Evolutionary conservation across 192 early-diverging fungal genomes (phyloP), one percentile per base, ranked within the genome.

Genomic region (Oehlia diaphana): DNA sequence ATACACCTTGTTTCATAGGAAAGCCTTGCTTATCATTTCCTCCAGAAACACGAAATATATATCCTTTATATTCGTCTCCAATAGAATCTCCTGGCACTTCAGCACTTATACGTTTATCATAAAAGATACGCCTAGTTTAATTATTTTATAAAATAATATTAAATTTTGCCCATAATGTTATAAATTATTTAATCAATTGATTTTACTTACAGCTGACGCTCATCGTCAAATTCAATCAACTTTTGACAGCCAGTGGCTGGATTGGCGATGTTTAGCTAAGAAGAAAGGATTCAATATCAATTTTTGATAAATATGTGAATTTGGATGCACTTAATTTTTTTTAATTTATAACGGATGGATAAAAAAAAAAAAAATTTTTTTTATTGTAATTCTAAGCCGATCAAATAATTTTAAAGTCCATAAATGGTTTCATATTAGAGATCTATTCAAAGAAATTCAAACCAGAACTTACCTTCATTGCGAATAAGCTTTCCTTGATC

Each of bases 1-100:
- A 82, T 80, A 99, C 95, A 95, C 98, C 98, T 91, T 99, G 98
- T 93, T 98, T 99, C 98, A 99, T 99, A 81, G 98, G 98, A 95
- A 99, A 99, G 87, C 95, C 95, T 89, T 96, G 95, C 93, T 99
- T 99, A 92, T 99, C 98, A 93, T 99, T 98, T 83, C 98, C 98
- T 86, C 98, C 98, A 76, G 96, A 95, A 88, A 99, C 97, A 83
- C 95, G 96, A 93, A 99, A 97, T 83, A 98, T 93, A 92, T 98
- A 99, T 81, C 98, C 98, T 93, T 99, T 99, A 95, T 96, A 99
- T 89, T 99, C 98, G 83, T 98, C 98, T 81, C 98, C 96, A 83
- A 99, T 88, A 74, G 94, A 90, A 88, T 98, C 98, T 82, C 92
- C 98, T 80, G 93, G 87, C 79, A 99, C 97, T 86, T 99, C 98